These are phyloP conservation scores for Antitrichia curtipendula DNA, from an alignment of 225 moss, liverwort and hornwort species.

Conservation along the genomic window DNA sequence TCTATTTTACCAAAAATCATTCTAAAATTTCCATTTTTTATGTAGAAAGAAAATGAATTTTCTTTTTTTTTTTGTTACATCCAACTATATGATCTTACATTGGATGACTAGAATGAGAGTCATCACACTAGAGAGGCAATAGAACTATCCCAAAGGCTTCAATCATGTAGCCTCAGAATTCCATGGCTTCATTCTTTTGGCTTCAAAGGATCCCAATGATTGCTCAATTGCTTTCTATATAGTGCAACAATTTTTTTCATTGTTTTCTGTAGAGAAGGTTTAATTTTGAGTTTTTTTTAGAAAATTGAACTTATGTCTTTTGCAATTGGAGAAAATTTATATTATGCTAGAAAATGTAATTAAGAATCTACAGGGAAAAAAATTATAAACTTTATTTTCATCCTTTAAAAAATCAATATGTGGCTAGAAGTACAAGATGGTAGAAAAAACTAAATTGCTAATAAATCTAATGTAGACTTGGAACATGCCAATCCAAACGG, in stretches of 20 bases:
- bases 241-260: neutral
- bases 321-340: neutral
- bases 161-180: neutral
- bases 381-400: neutral
- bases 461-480: neutral
- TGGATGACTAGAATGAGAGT: neutral
- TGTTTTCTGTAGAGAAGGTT: neutral
- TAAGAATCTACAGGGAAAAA: neutral
- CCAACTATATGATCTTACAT: neutral
- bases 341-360: neutral
- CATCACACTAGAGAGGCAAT: neutral
- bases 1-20: neutral
- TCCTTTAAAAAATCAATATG: neutral
- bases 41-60: neutral
- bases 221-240: accelerated
- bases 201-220: neutral
- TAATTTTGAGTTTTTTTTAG: neutral
- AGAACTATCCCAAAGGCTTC: neutral
- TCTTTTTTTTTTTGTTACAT: too few species aligned
- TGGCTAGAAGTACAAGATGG: neutral
- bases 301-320: neutral
- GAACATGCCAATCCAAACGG: neutral
- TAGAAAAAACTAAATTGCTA: neutral
- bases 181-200: neutral
- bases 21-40: neutral